Evolutionary conservation across 2,329 filamentous ascomycete genomes (phyloP), one percentile per base, ranked within the genome.

Genomic region (Monilinia aucupariae): DNA sequence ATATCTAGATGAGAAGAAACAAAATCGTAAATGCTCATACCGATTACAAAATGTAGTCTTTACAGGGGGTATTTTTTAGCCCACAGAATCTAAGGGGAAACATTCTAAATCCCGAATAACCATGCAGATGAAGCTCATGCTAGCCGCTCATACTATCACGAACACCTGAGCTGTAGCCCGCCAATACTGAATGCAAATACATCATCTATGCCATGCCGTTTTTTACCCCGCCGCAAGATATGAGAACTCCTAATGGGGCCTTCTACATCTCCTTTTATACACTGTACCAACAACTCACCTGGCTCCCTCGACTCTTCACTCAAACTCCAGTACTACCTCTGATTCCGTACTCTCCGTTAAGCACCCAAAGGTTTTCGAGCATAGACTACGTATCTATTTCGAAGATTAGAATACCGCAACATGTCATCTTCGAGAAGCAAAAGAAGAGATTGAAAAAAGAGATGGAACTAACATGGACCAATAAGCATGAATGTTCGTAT

Each of bases 391-490:
- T 53, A 34, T 53, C 59, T 61, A 17, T 22, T 7, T 6, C 10
- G 12, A 60, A 45, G 0, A 45, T 45, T 45, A 45, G 41, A 4
- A 45, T 22, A 45, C 8, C 41, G 8, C 41, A 45, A 45, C 7
- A 8, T 2, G n/a, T 10, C 20, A 1, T n/a, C 1, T n/a, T 9
- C 4, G 20, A 5, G 8, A 2, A n/a, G 8, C n/a, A 5, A 9
- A 10, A 53, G 12, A 8, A 47, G 6, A 7, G n/a, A n/a, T n/a
- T n/a, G n/a, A n/a, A n/a, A 8, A 20, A 15, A 13, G 17, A 82
- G 9, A 20, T n/a, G 82, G 74, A 59, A 82, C 76, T 68, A 82
- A 78, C 67, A 83, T 75, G 17, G 80, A 80, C 81, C 83, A 83
- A 64, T 81, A 82, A 79, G 75, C 66, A 79, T 75, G 65, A 74